Percentiles rank a stretch among this genome's conserved stretches.
phyloP scores from a whole-genome alignment of 2,329 filamentous ascomycete genomes.

The Exophiala calicioides region DNA sequence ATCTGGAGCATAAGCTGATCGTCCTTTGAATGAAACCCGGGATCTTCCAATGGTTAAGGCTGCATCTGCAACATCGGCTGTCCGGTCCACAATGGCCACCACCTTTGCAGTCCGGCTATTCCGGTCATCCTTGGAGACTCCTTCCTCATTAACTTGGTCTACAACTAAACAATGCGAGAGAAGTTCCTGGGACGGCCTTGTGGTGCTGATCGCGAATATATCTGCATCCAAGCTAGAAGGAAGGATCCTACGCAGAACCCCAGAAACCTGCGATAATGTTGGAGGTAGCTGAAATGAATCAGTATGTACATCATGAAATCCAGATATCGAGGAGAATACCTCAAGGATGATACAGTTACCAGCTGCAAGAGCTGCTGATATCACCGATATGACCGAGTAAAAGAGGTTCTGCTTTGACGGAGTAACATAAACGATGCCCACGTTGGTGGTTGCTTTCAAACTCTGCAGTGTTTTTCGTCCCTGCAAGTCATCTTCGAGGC shows the following conservation, averaged over 20 bases:
- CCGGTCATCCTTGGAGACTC: constrained; percentile 30
- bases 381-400: constrained; percentile 37
- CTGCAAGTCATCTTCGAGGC: constrained; percentile 32
- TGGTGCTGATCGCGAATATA: constrained; percentile 48
- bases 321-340: constrained; percentile 26
- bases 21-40: constrained; percentile 57
- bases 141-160: constrained; percentile 24
- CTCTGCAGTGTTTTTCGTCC: constrained; percentile 1
- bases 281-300: constrained; percentile 10
- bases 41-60: constrained; percentile 57
- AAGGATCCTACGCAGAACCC: constrained; percentile 37
- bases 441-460: constrained; percentile 5
- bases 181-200: constrained; percentile 33
- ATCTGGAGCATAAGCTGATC: constrained; percentile 63
- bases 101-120: constrained; percentile 40
- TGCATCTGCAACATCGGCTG: constrained; percentile 55
- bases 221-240: constrained; percentile 48
- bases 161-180: constrained; percentile 38
- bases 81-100: constrained; percentile 63
- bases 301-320: constrained; percentile 2
- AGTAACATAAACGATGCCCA: constrained; percentile 34
- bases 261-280: constrained; percentile 10
- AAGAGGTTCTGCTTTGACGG: constrained; percentile 37
- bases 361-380: constrained; percentile 40
- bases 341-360: constrained; percentile 42